These are phyloP conservation scores for Leptosphaerulina australis DNA, from an alignment of 2,329 filamentous ascomycete genomes.

Conservation along the genomic window DNA sequence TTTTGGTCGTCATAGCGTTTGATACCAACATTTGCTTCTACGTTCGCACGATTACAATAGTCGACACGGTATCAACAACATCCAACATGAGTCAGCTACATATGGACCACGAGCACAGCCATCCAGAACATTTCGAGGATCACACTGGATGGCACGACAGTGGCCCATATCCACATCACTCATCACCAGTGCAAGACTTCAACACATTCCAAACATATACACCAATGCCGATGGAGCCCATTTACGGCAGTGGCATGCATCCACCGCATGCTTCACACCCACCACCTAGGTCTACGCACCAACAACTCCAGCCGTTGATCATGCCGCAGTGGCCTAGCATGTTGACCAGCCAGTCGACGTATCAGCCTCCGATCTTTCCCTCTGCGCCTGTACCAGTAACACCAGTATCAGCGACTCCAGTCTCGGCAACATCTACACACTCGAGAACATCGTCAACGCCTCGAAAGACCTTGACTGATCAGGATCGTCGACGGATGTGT, in stretches of 20 bases:
- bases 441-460: conserved; percentile 64
- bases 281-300: conserved; percentile 45
- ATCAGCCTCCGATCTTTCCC: conserved; percentile 47
- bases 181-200: conserved; percentile 50
- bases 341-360: conserved; percentile 51
- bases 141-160: conserved; percentile 43
- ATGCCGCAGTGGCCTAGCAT: conserved; percentile 52
- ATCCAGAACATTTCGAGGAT: conserved; percentile 46
- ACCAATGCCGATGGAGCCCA: conserved; percentile 49
- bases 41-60: conserved; percentile 30
- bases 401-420: conserved; percentile 48
- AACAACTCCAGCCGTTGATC: conserved; percentile 51
- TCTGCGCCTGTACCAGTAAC: conserved; percentile 47
- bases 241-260: conserved; percentile 48
- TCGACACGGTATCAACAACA: conserved; percentile 23
- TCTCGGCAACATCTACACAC: conserved; percentile 48
- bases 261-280: conserved; percentile 42
- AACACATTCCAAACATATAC: conserved; percentile 47
- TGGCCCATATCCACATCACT: conserved; percentile 44
- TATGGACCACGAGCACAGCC: conserved; percentile 50
- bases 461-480: conserved; percentile 86
- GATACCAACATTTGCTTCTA: conserved; percentile 36
- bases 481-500: conserved; percentile 91
- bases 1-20: conserved; percentile 33
- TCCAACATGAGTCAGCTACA: conserved; percentile 50